These are phyloP conservation scores for Aegilops tauschii DNA, from an alignment of 176 grass and related monocot genomes.

Conservation along the genomic window DNA sequence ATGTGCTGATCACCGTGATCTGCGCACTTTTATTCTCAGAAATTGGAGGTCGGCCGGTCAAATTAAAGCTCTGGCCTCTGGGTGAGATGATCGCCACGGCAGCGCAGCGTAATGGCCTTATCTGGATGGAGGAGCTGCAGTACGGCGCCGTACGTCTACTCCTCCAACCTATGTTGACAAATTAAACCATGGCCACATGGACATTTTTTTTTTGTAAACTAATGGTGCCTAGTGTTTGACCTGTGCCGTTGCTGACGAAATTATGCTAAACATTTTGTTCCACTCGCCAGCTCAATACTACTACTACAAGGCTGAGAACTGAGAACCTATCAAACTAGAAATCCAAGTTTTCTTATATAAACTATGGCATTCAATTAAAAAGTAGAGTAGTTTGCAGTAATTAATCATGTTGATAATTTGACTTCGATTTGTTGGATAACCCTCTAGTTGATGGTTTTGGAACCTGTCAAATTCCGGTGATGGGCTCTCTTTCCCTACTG, in stretches of 20 bases:
- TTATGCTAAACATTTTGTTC: neutral
- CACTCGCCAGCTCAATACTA: neutral
- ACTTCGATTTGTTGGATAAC: neutral
- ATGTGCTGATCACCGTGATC: neutral
- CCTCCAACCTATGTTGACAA: too few species aligned
- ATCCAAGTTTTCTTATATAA: neutral
- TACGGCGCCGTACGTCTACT: neutral
- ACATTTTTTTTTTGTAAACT: neutral
- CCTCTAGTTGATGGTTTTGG: neutral
- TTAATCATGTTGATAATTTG: neutral
- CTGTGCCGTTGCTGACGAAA: too few species aligned
- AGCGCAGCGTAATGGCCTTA: neutral
- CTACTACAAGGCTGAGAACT: neutral
- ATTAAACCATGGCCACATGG: neutral
- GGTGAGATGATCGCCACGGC: neutral
- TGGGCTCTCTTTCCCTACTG: too few species aligned
- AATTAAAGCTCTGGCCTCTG: neutral
- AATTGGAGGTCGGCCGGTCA: neutral
- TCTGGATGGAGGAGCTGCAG: constrained; percentile 12
- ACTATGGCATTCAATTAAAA: too few species aligned
- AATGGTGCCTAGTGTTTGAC: neutral
- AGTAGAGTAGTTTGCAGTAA: too few species aligned
- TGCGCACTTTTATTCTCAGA: neutral
- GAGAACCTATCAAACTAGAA: neutral
- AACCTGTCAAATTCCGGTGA: neutral